Conservation (phyloP, 2,329 filamentous ascomycete genomes). For the Pseudogymnoascus sp. region DNA sequence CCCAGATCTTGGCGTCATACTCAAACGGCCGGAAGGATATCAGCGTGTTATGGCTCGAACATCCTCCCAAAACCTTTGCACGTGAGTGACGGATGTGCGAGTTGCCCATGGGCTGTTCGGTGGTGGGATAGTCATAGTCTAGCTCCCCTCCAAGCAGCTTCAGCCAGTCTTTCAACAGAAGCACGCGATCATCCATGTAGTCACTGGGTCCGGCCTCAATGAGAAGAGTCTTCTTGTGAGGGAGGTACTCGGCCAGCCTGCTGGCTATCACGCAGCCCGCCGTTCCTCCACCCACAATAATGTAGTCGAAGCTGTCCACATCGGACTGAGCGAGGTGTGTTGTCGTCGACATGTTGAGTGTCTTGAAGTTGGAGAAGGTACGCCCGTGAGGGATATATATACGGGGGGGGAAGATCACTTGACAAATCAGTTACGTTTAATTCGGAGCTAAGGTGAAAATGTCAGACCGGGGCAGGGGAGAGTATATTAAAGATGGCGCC, state of each 20-base stretch:
- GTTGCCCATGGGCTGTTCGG: slow-evolving; percentile 86
- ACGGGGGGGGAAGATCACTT: not conserved
- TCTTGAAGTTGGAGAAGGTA: not conserved
- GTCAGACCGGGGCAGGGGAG: not conserved
- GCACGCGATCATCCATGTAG: slow-evolving; percentile 78
- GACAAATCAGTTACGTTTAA: slow-evolving; percentile 4
- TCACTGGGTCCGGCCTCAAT: slow-evolving; percentile 88
- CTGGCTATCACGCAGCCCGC: slow-evolving; percentile 41
- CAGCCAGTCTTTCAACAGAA: slow-evolving; percentile 83
- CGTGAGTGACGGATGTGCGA: slow-evolving; percentile 87
- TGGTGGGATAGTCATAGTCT: slow-evolving; percentile 83
- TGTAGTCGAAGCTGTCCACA: slow-evolving; percentile 37
- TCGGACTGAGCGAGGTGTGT: slow-evolving; percentile 21
- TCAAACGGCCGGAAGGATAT: slow-evolving; percentile 90
- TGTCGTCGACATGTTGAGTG: slow-evolving; percentile 6
- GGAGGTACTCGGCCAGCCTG: slow-evolving; percentile 63
- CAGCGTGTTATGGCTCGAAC: slow-evolving; percentile 88
- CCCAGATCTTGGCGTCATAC: slow-evolving; percentile 82
- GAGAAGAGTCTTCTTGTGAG: slow-evolving; percentile 71
- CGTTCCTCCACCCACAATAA: slow-evolving; percentile 45
- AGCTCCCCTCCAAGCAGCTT: slow-evolving; percentile 76
- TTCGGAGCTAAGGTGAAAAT: slow-evolving; percentile 2
- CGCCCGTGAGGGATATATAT: not conserved
- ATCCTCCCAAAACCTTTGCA: slow-evolving; percentile 86
- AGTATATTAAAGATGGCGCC: not conserved